phyloP scores from a whole-genome alignment of 2,329 filamentous ascomycete genomes.

The Pestalotiopsis sp. region DNA sequence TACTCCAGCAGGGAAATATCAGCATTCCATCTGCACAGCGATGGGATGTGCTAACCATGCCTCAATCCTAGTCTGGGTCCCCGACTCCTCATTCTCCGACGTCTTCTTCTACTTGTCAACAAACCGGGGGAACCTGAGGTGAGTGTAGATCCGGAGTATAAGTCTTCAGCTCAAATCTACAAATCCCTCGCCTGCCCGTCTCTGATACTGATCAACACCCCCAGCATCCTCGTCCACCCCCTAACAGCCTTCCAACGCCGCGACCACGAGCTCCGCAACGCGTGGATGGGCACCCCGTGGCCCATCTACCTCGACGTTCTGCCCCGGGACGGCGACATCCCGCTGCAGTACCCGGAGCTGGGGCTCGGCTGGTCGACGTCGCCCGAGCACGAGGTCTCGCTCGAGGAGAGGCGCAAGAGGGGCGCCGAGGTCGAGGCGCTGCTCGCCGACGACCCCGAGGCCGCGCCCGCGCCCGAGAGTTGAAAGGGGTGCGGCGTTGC shows the following conservation, averaged over 20 bases:
- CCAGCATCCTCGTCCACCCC: constrained; percentile 34
- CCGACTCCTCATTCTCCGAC: constrained; percentile 36
- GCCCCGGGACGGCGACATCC: constrained; percentile 27
- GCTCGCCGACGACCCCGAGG: constrained; percentile 30
- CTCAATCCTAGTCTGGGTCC: constrained; percentile 30
- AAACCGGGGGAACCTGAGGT: constrained; percentile 33
- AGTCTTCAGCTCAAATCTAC: not conserved
- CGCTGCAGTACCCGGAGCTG: constrained; percentile 35
- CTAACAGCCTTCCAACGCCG: constrained; percentile 32
- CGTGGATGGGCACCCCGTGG: constrained; percentile 36
- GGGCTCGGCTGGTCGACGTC: constrained; percentile 32
- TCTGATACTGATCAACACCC: not conserved
- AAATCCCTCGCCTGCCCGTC: not conserved
- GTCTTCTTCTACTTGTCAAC: constrained; percentile 36
- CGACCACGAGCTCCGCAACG: constrained; percentile 35
- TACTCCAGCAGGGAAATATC: too few relatives aligned
- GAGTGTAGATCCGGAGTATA: constrained; percentile 7
- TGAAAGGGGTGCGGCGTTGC: constrained; percentile 10
- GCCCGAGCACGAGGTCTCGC: constrained; percentile 28
- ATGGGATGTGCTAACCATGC: not conserved
- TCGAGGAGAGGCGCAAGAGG: constrained; percentile 31
- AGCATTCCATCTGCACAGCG: not conserved
- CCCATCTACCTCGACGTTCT: constrained; percentile 34
- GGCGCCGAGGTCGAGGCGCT: constrained; percentile 32
- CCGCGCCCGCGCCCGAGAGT: constrained; percentile 31